A percentile compares a stretch with the other conserved stretches of the same genome.
Conservation (phyloP, 2,329 filamentous ascomycete species). For the Fonsecaea pedrosoi region DNA sequence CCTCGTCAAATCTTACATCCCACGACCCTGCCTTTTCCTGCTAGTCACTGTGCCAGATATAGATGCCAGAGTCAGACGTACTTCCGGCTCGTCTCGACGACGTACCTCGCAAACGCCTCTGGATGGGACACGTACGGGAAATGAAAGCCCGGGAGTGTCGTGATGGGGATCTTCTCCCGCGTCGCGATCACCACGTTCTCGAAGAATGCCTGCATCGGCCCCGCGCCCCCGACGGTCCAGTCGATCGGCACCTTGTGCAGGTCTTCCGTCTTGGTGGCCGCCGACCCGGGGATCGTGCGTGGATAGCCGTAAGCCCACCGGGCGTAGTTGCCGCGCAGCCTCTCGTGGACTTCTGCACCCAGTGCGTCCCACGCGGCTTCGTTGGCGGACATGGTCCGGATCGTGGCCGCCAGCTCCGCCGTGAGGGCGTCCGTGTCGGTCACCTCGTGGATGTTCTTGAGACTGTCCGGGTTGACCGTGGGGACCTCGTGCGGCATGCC, state of each 20-base stretch:
- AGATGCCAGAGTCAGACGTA: slow-evolving; percentile 3
- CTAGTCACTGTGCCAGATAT: no score
- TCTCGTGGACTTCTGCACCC: slow-evolving; percentile 11
- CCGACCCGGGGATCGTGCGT: slow-evolving; percentile 7
- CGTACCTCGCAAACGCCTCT: slow-evolving; percentile 21
- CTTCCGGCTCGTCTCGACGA: slow-evolving; percentile 21
- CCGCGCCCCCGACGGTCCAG: slow-evolving; percentile 24
- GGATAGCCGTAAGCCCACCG: slow-evolving; percentile 26
- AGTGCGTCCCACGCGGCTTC: slow-evolving; percentile 21
- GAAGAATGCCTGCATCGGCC: slow-evolving; percentile 15
- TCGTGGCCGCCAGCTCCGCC: slow-evolving; percentile 5
- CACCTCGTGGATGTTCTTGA: background rate
- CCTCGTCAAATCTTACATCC: background rate
- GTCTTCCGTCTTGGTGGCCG: slow-evolving; percentile 6
- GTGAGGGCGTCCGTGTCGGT: slow-evolving; percentile 13
- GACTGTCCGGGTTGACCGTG: background rate
- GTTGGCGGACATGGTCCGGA: background rate
- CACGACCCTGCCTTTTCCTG: no score
- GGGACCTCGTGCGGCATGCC: slow-evolving; percentile 17
- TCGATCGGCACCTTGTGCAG: slow-evolving; percentile 22
- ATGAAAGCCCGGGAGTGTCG: slow-evolving; percentile 22
- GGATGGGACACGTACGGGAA: slow-evolving; percentile 29
- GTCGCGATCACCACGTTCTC: slow-evolving; percentile 22
- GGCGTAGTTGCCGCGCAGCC: slow-evolving; percentile 18
- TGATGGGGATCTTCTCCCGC: slow-evolving; percentile 7